phyloP scores from a whole-genome alignment of 164 flowering plant genomes.

The grape (Vitis vinifera) region ASM3070453v1 NC_081815.1:3521001-3521500 shows the following conservation, averaged over 20 bases:
- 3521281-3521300: conserved; percentile 90
- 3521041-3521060: conserved; percentile 15
- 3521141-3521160: conserved; percentile 46
- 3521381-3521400: conserved; percentile 35
- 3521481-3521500: conserved; percentile 47
- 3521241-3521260: conserved; percentile 73
- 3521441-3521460: conserved; percentile 35
- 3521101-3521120: conserved; percentile 79
- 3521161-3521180: conserved; percentile 65
- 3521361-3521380: conserved; percentile 80
- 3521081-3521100: conserved; percentile 89
- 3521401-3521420: conserved; percentile 25
- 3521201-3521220: conserved; percentile 44
- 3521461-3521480: conserved; percentile 22
- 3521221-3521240: conserved; percentile 64
- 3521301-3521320: conserved; percentile 80
- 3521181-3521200: conserved; percentile 91
- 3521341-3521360: conserved; percentile 88
- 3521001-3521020: background rate
- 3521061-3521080: conserved; percentile 87
- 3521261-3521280: conserved; percentile 71
- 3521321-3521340: conserved; percentile 84
- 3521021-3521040: background rate
- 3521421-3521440: conserved; percentile 36
- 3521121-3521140: conserved; percentile 70